Conservation (phyloP, 257 asterid genomes). For the Ajuga chamaepitys region DNA sequence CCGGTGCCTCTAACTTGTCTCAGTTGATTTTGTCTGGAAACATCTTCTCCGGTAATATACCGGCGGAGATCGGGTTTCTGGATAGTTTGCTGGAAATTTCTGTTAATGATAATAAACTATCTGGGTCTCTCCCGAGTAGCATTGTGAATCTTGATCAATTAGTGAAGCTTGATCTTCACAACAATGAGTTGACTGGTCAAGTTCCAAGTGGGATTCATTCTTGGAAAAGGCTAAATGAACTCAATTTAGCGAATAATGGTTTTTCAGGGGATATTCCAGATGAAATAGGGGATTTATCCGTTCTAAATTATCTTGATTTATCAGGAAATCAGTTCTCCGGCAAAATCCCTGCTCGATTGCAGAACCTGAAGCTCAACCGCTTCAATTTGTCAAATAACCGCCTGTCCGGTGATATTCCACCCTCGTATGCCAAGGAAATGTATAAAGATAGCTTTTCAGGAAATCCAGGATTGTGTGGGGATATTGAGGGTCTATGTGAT, state of each 20-base stretch:
- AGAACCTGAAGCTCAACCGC: constrained; percentile 86
- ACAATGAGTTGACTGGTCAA: constrained; percentile 57
- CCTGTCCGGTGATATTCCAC: constrained; percentile 80
- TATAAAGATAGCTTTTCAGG: constrained; percentile 75
- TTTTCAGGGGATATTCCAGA: constrained; percentile 72
- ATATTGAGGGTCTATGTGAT: constrained; percentile 63
- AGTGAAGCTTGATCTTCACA: constrained; percentile 82
- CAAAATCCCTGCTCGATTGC: constrained; percentile 56
- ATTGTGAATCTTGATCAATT: constrained; percentile 70
- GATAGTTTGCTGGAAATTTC: constrained; percentile 64
- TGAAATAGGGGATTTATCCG: constrained; percentile 71
- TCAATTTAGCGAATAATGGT: constrained; percentile 68
- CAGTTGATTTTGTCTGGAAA: constrained; percentile 64
- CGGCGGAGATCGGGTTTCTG: constrained; percentile 75
- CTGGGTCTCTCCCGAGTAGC: constrained; percentile 72
- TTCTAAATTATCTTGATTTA: constrained; percentile 83
- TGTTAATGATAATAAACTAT: constrained; percentile 46
- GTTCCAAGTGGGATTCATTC: constrained; percentile 61
- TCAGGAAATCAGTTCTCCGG: constrained; percentile 75
- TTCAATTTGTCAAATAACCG: constrained; percentile 73
- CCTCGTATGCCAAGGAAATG: constrained; percentile 68
- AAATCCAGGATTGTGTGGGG: constrained; percentile 83
- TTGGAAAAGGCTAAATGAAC: constrained; percentile 79
- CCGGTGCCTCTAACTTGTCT: constrained; percentile 75
- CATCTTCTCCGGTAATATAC: constrained; percentile 69